phyloP scores from a whole-genome alignment of 2,329 filamentous ascomycete genomes.

The Hypoxylon rubiginosum region DNA sequence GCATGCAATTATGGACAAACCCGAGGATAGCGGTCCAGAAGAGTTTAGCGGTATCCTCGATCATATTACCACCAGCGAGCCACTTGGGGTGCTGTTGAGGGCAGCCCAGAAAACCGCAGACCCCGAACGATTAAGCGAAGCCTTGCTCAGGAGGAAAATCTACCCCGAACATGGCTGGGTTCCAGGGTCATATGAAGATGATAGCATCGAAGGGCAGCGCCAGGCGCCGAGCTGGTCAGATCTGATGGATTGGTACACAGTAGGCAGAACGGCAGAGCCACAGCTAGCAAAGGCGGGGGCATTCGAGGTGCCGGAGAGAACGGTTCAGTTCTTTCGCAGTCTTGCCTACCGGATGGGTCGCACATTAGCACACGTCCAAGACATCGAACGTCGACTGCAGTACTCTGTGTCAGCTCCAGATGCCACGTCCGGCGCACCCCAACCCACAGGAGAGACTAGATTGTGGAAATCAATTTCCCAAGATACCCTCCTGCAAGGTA shows the following conservation, averaged over 20 bases:
- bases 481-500: constrained; percentile 30
- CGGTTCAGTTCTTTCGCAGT: constrained; percentile 51
- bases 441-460: not conserved
- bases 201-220: constrained; percentile 35
- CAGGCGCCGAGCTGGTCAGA: constrained; percentile 45
- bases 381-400: constrained; percentile 42
- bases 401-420: constrained; percentile 18
- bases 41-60: constrained; percentile 16
- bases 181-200: constrained; percentile 14
- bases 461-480: constrained; percentile 45
- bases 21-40: no score
- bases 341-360: constrained; percentile 58
- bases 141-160: constrained; percentile 2
- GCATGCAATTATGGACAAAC: constrained; percentile 5
- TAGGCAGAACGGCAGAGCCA: constrained; percentile 36
- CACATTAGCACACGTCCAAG: constrained; percentile 48
- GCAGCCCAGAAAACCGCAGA: not conserved
- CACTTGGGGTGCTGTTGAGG: not conserved
- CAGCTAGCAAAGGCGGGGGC: not conserved
- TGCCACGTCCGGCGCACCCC: not conserved
- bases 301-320: constrained; percentile 45
- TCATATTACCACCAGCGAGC: constrained; percentile 8
- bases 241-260: constrained; percentile 42
- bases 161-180: constrained; percentile 8
- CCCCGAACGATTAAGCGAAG: not conserved